Percentiles rank a stretch among this genome's conserved stretches.
These are phyloP conservation scores for Kockiozyma suomiensis DNA, from an alignment of 805 yeast species.

Conservation along the genomic window DNA sequence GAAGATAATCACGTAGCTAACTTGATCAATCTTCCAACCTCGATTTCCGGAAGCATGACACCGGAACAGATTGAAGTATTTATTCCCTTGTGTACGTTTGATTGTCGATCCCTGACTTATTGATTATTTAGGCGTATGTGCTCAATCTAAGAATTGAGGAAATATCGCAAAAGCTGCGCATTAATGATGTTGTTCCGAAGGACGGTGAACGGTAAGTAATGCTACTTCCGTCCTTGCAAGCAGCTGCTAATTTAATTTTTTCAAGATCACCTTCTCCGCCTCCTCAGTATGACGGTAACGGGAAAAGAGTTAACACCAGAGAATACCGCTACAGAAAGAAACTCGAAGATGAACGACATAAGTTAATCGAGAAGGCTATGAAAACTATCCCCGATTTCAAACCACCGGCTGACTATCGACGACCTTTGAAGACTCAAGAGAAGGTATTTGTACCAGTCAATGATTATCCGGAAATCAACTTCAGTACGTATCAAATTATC, in stretches of 20 bases:
- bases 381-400: constrained; percentile 70
- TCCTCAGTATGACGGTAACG: constrained; percentile 81
- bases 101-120: background rate
- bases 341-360: constrained; percentile 78
- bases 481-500: constrained; percentile 40
- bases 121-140: constrained; percentile 51
- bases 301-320: constrained; percentile 83
- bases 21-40: constrained; percentile 45
- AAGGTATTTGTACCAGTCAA: constrained; percentile 82
- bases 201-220: constrained; percentile 45
- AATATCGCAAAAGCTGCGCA: constrained; percentile 60
- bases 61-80: constrained; percentile 70
- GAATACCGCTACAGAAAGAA: constrained; percentile 63
- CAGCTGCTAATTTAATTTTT: background rate
- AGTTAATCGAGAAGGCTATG: constrained; percentile 73
- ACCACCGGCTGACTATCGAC: constrained; percentile 77
- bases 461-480: constrained; percentile 89
- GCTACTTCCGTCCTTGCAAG: background rate
- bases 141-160: constrained; percentile 76
- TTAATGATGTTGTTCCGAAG: constrained; percentile 55
- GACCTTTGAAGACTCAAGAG: constrained; percentile 73
- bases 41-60: constrained; percentile 54
- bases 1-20: constrained; percentile 40
- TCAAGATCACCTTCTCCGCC: constrained; percentile 80
- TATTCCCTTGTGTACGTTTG: background rate